phyloP scores from a whole-genome alignment of 371 early-diverging fungal genomes.

The Syncephalastrum racemosum region DNA sequence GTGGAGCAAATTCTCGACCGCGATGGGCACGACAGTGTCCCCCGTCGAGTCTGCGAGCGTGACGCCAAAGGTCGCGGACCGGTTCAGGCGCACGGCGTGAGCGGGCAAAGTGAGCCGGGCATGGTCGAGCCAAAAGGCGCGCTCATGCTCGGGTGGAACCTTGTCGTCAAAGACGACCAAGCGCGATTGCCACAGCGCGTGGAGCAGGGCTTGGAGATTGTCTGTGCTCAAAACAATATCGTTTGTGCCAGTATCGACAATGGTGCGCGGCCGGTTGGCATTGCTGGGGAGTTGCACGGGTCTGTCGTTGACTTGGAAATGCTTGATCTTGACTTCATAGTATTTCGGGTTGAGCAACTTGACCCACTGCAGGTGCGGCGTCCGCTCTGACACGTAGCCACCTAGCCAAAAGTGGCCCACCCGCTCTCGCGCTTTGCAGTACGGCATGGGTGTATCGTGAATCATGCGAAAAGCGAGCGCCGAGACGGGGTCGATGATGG shows the following conservation, averaged over 20 bases:
- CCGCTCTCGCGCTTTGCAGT: neutral
- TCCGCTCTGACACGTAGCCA: slow-evolving; percentile 4
- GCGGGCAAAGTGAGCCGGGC: slow-evolving; percentile 11
- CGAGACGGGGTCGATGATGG: slow-evolving; percentile 1
- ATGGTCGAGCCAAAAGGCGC: slow-evolving; percentile 18
- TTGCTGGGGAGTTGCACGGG: slow-evolving; percentile 24
- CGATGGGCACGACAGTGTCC: neutral
- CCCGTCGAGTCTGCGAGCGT: slow-evolving; percentile 9
- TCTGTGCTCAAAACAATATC: slow-evolving; percentile 30
- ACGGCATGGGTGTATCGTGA: neutral
- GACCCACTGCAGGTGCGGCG: slow-evolving; percentile 9
- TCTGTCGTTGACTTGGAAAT: slow-evolving; percentile 32
- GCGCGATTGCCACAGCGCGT: slow-evolving; percentile 25
- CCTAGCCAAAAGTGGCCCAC: slow-evolving; percentile 21
- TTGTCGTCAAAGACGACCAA: slow-evolving; percentile 13
- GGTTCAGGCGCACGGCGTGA: slow-evolving; percentile 6
- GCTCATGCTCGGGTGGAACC: slow-evolving; percentile 16
- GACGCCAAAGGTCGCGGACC: slow-evolving; percentile 7
- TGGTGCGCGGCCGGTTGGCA: slow-evolving; percentile 32
- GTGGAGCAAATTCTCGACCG: slow-evolving; percentile 15
- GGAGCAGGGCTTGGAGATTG: slow-evolving; percentile 30
- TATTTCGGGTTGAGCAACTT: slow-evolving; percentile 26
- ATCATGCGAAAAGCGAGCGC: slow-evolving; percentile 5
- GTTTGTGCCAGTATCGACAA: slow-evolving; percentile 41
- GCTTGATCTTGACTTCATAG: slow-evolving; percentile 38